These are phyloP conservation scores for Mucor piriformis DNA, from an alignment of 371 early-diverging fungal species.

Conservation along the genomic window DNA sequence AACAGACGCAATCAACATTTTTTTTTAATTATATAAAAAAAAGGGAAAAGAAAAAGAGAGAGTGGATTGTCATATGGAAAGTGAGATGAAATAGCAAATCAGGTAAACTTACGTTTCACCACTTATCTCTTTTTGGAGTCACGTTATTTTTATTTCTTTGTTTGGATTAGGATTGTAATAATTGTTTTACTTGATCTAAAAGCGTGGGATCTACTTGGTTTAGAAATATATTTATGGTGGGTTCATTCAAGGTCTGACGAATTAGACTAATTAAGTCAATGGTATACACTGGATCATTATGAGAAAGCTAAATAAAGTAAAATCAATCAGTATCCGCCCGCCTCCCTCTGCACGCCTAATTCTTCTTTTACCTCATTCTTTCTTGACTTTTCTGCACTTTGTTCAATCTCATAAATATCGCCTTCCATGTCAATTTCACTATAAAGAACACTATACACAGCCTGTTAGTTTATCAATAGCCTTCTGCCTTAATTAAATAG, in stretches of 20 bases:
- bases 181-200: constrained; percentile 40
- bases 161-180: constrained; percentile 1
- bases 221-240: constrained; percentile 35
- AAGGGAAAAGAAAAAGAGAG: constrained; percentile 4
- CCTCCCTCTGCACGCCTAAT: too few species aligned
- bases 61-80: neutral
- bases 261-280: constrained; percentile 56
- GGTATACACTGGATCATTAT: constrained; percentile 61
- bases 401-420: constrained; percentile 58
- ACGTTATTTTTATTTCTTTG: constrained; percentile 7
- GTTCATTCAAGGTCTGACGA: constrained; percentile 45
- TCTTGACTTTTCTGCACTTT: constrained; percentile 53
- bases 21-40: neutral
- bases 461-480: neutral
- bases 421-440: constrained; percentile 66
- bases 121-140: neutral
- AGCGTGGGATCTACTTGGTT: constrained; percentile 56
- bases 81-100: constrained; percentile 2
- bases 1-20: constrained; percentile 14
- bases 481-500: too few species aligned
- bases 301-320: constrained; percentile 41
- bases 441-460: constrained; percentile 53
- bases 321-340: too few species aligned
- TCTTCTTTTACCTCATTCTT: constrained; percentile 39
- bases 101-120: neutral